These are phyloP conservation scores for Durotheca rogersii DNA, from an alignment of 495 filamentous ascomycete genomes.

Conservation along the genomic window DNA sequence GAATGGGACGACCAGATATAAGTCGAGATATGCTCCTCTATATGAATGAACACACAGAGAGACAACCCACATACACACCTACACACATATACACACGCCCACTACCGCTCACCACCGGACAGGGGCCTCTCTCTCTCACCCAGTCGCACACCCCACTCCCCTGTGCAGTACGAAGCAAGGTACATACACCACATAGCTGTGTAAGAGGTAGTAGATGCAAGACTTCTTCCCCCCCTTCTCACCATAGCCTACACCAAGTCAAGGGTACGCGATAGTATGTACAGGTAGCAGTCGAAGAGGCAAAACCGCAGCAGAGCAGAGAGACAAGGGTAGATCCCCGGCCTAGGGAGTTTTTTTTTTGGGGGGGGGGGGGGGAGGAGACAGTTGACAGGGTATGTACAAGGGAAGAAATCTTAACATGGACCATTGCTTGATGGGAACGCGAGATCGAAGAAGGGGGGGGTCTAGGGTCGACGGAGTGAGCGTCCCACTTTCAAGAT, in stretches of 20 bases:
- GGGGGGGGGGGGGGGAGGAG: conserved; percentile 10
- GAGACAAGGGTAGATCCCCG: conserved; percentile 26
- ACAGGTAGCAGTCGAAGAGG: conserved; percentile 26
- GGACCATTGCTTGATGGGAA: conserved; percentile 12
- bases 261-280: conserved; percentile 32
- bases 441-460: conserved; percentile 27
- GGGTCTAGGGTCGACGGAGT: conserved; percentile 3
- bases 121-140: too few relatives aligned
- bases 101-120: conserved; percentile 16
- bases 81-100: conserved; percentile 24
- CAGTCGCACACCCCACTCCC: conserved; percentile 27
- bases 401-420: conserved; percentile 17
- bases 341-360: conserved; percentile 14
- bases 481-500: conserved; percentile 27
- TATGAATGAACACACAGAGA: conserved; percentile 27
- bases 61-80: conserved; percentile 26
- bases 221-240: conserved; percentile 19
- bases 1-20: conserved; percentile 33
- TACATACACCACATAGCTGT: too few relatives aligned
- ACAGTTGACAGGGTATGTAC: conserved; percentile 4
- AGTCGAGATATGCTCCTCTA: conserved; percentile 30
- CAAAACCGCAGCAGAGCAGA: conserved; percentile 23
- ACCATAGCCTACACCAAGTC: conserved; percentile 16
- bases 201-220: conserved; percentile 3
- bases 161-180: conserved; percentile 22